Conservation (phyloP, 257 asterid species). For the Solanum corneliomulleri region DNA sequence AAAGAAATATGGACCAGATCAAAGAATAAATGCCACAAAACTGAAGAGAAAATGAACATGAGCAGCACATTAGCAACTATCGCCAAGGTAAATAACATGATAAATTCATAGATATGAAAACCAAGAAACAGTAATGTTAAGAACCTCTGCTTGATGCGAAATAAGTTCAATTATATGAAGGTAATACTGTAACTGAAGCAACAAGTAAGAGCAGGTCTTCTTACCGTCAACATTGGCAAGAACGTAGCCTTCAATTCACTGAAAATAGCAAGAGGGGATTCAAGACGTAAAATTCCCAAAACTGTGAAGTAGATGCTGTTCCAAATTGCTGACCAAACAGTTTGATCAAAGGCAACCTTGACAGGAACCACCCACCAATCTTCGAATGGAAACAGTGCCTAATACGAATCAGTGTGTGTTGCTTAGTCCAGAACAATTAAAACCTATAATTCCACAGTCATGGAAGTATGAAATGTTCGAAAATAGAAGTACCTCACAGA, state of each 20-base stretch:
- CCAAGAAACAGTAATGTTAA: background rate
- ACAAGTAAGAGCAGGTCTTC: slow-evolving; percentile 6
- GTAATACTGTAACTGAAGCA: background rate
- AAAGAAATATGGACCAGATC: background rate
- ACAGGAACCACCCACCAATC: slow-evolving; percentile 98
- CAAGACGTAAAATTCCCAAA: slow-evolving; percentile 61
- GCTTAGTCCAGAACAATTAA: background rate
- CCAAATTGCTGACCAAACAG: slow-evolving; percentile 79
- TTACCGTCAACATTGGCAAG: slow-evolving; percentile 80
- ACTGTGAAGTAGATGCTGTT: slow-evolving; percentile 67
- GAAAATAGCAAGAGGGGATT: slow-evolving; percentile 48
- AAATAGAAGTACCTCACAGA: slow-evolving; percentile 54
- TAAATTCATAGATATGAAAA: background rate
- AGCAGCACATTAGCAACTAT: background rate
- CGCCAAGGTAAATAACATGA: background rate
- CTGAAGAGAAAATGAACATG: background rate
- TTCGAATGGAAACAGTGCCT: slow-evolving; percentile 73
- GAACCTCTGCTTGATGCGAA: background rate
- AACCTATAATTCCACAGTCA: background rate
- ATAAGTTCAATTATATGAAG: background rate
- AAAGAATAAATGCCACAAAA: background rate
- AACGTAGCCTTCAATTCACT: slow-evolving; percentile 64
- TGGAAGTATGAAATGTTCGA: background rate
- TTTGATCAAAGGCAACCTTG: slow-evolving; percentile 73
- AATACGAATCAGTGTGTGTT: background rate